Evolutionary conservation across 164 flowering plant species (phyloP), one percentile per base, ranked within the genome.

Genomic region (Sedum album): DNA sequence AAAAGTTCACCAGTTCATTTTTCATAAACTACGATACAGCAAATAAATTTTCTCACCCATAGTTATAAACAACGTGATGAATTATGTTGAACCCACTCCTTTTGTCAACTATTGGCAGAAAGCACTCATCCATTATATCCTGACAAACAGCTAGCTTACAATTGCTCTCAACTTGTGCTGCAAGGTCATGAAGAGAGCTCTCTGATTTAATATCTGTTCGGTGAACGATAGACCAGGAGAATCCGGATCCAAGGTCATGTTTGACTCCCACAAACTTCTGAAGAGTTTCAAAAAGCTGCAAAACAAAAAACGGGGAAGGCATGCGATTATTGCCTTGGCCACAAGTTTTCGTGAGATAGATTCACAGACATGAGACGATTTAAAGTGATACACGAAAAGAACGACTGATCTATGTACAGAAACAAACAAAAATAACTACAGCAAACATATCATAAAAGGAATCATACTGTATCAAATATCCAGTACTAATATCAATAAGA

Each of bases 101-200:
- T 74, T 84, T 70, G 77, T 95, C 99, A 75, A 81, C 72, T 53
- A 92, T 83, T 13, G 99, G 97, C 78, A 92, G 76, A 80, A 95
- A 95, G 71, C 99, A 95, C 75, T 95, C 99, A 73, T 92, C 87
- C 97, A 95, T 90, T 39, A 95, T 81, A 57, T 82, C 77, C 67
- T 84, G 71, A 28, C 97, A 94, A 70, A 95, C 90, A 78, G 97
- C 97, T 62, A 95, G 74, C 81, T 89, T 95, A 44, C 96, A 85
- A 78, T 95, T 95, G 86, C 88, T 82, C 75, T 92, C 97, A 70
- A 88, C 88, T 69, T 81, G 84, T 53, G 78, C 86, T 60, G 88
- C 70, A 66, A 80, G 73, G 39, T 79, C 85, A 31, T 69, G 76
- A 38, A 31, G 46, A 65, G 82, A 75, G 35, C 76, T 23, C 55